Evolutionary conservation across 805 yeast genomes (phyloP), one percentile per base, ranked within the genome.

Genomic region (Yarrowia sp.): DNA sequence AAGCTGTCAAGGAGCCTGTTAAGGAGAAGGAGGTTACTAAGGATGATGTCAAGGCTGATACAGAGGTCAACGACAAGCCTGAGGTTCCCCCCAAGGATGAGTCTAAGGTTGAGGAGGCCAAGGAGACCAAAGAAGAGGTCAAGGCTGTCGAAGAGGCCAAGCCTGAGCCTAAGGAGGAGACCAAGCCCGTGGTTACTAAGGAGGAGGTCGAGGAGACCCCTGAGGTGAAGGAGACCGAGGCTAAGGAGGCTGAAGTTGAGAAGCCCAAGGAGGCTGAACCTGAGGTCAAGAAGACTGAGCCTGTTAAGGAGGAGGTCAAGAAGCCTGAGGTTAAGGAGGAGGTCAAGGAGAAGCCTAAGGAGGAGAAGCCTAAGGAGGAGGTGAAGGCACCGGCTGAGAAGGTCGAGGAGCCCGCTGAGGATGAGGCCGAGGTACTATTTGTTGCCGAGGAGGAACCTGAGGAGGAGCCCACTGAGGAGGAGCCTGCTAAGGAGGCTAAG

Each of bases 281-380:
- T 11, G 71, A 64, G n/a, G 68, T 65, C 17, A 71, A 33, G 67
- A 66, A 41, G 22, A 66, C 55, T 9, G 22, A 41, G 15, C 66
- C 55, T 9, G 22, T 45, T 8, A 57, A 32, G 43, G 65, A 65
- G 8, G 64, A 43, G 9, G 64, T 58, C n/a, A 64, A 61, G 47
- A 63, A 43, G 47, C 31, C 11, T 7, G 47, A 22, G 14, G 33
- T 6, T 1, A 43, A 43, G 47, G 33, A 18, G 31, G 53, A 47
- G 9, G 4, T n/a, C 15, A 33, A 33, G 22, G 39, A 15, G 8
- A 36, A 13, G 10, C 8, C 50, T 31, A 18, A 35, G 18, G 32
- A 18, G 1, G 43, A n/a, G 8, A 39, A 38, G 44, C 14, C 32
- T 3, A 17, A 35, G 14, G 28, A 14, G 32, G 55, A 48, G 8